Evolutionary conservation across 495 filamentous ascomycete genomes (phyloP), one percentile per base, ranked within the genome.

Genomic region (Monascus purpureus): DNA sequence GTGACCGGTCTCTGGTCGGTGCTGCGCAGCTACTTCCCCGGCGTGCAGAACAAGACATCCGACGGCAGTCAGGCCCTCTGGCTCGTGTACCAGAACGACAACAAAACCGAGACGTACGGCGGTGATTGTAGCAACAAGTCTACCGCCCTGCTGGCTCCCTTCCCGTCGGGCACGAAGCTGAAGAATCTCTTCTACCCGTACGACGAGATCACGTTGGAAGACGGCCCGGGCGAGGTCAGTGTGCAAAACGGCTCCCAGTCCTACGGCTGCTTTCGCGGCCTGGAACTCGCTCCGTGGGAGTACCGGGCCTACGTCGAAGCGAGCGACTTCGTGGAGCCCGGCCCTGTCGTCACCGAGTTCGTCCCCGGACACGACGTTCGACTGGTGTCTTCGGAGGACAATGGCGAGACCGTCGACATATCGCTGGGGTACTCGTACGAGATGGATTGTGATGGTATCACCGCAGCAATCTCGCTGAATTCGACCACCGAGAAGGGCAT

Each of bases 1-100:
- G 73, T 78, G 40, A 69, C 65, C 7, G 78, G 78, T 7, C 61
- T 83, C 42, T 83, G 75, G 75, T 77, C 74, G 35, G 63, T 77
- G 18, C 36, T 68, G 20, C 64, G 78, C n/a, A 65, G 62, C 11
- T 47, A 54, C 13, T 68, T 64, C 29, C 50, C 53, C 1, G 53
- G 41, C 12, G 40, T 68, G 8, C 77, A 82, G 43, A 57, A 74
- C 33, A 51, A 72, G 8, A 50, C 53, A 8, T 43, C 41, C 14
- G 42, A 37, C 6, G 61, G 64, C 4, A 73, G 76, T 18, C 62
- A 70, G 32, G 56, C 64, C 0, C 60, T 81, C 3, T 82, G 77
- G 78, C 47, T 82, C 8, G 54, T 83, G 1, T 82, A 78, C 42
- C 65, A 70, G 19, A 83, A 83, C 42, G 61, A 63, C 24, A 69